phyloP scores from a whole-genome alignment of 148 eudicot genomes.

The Rhododendron vialii region DNA sequence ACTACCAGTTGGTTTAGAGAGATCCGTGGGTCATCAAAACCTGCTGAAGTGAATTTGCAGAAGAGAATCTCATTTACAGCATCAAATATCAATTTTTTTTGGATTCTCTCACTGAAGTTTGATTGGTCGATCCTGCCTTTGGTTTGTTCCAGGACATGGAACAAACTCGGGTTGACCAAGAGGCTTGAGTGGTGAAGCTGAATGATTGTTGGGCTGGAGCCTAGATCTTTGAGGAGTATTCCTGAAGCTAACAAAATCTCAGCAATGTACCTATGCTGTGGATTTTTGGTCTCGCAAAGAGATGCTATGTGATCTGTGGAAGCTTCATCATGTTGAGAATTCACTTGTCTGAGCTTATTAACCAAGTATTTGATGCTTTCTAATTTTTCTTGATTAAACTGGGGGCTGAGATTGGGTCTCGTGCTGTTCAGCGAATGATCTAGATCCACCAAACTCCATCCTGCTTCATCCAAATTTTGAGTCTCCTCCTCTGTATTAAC shows the following conservation, averaged over 20 bases:
- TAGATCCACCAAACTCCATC: conserved; percentile 26
- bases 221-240: conserved; percentile 37
- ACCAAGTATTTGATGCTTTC: conserved; percentile 35
- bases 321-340: conserved; percentile 19
- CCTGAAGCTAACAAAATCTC: conserved; percentile 57
- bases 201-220: conserved; percentile 17
- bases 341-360: conserved; percentile 31
- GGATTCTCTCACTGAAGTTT: conserved; percentile 22
- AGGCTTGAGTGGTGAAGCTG: conserved; percentile 31
- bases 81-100: conserved; percentile 59
- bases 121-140: conserved; percentile 24
- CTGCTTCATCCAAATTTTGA: conserved; percentile 30
- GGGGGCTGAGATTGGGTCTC: conserved; percentile 22
- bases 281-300: conserved; percentile 20
- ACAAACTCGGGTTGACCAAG: conserved; percentile 54
- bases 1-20: conserved; percentile 18
- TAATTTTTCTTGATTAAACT: conserved; percentile 12
- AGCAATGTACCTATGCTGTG: conserved; percentile 42
- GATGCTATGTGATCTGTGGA: conserved; percentile 20
- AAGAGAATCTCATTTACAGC: conserved; percentile 52
- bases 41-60: conserved; percentile 28
- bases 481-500: conserved; percentile 34
- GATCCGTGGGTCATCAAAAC: conserved; percentile 21
- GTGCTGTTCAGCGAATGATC: conserved; percentile 21
- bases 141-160: conserved; percentile 58